Evolutionary conservation across 2,329 filamentous ascomycete species (phyloP).

Genomic region (Thielaviopsis cerberus): DNA sequence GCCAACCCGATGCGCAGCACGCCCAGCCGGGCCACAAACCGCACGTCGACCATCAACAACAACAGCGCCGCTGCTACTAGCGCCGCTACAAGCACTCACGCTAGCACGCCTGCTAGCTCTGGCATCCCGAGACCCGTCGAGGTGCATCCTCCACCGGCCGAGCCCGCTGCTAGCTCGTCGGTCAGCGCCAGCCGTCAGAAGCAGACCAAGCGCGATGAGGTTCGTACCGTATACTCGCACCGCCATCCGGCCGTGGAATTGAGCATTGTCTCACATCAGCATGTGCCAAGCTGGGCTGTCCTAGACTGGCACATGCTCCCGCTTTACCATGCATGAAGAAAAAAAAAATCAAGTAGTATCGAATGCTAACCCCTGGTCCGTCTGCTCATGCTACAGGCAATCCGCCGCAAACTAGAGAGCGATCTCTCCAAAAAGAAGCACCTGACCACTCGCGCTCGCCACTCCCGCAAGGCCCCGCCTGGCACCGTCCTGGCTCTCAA

Average conservation of each 20-base stretch:
- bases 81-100: conserved; percentile 24
- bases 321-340: background rate
- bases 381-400: conserved; percentile 43
- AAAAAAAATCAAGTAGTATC: background rate
- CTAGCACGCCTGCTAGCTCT: conserved; percentile 42
- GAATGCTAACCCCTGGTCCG: conserved; percentile 8
- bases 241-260: background rate
- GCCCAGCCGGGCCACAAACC: conserved; percentile 41
- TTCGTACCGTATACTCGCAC: conserved; percentile 31
- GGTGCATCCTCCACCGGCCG: conserved; percentile 40
- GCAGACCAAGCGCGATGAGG: conserved; percentile 96
- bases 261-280: background rate
- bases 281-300: background rate
- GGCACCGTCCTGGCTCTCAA: conserved; percentile 90
- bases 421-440: conserved; percentile 97
- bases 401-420: conserved; percentile 88
- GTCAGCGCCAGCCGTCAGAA: conserved; percentile 90
- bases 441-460: conserved; percentile 56
- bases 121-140: conserved; percentile 55
- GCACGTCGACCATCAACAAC: conserved; percentile 29
- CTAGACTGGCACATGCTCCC: background rate
- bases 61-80: conserved; percentile 1
- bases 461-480: conserved; percentile 81
- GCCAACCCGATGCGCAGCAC: conserved; percentile 52
- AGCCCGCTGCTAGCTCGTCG: conserved; percentile 39